Conservation (phyloP, 1,284 basidiomycete genomes). For the Ganoderma resinaceum region DNA sequence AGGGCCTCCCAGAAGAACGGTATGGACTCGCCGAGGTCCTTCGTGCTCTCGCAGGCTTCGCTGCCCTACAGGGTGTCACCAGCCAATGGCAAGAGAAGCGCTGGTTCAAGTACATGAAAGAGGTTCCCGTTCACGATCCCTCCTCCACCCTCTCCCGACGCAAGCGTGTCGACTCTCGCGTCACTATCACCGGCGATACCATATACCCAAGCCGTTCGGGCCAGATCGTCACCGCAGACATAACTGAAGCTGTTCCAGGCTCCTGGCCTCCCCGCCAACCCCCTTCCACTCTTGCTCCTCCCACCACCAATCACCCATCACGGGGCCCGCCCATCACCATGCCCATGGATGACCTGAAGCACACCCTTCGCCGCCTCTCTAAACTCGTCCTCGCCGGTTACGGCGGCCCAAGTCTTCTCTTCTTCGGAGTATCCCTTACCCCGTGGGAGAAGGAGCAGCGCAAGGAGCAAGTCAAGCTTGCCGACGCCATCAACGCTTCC, state of each 20-base stretch:
- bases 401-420: conserved; percentile 78
- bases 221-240: conserved; percentile 77
- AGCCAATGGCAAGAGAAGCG: conserved; percentile 76
- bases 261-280: conserved; percentile 35
- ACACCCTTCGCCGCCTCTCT: conserved; percentile 73
- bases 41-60: conserved; percentile 77
- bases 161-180: conserved; percentile 48
- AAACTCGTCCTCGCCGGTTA: conserved; percentile 84
- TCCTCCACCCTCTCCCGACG: conserved; percentile 29
- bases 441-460: conserved; percentile 33
- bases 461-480: conserved; percentile 64
- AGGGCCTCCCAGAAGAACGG: conserved; percentile 62
- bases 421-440: conserved; percentile 71
- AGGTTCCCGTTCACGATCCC: conserved; percentile 66
- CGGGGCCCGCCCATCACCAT: conserved; percentile 2
- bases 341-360: conserved; percentile 63
- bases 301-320: background rate
- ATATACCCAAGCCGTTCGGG: conserved; percentile 67
- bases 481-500: conserved; percentile 70
- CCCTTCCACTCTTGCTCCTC: conserved; percentile 15
- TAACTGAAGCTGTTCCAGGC: conserved; percentile 58
- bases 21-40: conserved; percentile 70
- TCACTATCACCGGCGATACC: conserved; percentile 73
- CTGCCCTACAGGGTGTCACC: conserved; percentile 78
- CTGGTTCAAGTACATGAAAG: conserved; percentile 70